Conservation (phyloP, 805 yeast species). For the Sugiyamaella americana region DNA sequence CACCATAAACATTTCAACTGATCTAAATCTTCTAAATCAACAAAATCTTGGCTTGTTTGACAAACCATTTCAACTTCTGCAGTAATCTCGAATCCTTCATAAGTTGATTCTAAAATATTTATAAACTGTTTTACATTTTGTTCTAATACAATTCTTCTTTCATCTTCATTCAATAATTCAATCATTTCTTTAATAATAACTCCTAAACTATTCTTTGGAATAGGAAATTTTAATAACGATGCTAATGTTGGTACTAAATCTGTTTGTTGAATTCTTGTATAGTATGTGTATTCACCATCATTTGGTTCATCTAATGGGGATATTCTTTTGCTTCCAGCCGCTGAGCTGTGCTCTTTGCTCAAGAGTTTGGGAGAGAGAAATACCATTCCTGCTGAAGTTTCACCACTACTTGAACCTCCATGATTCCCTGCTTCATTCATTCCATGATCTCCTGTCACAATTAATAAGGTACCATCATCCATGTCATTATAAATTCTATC, state of each 20-base stretch:
- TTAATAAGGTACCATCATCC: slow-evolving; percentile 52
- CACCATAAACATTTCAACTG: slow-evolving; percentile 16
- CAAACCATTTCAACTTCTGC: neutral
- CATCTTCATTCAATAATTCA: slow-evolving; percentile 50
- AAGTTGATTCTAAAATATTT: slow-evolving; percentile 22
- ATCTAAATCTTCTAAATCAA: slow-evolving; percentile 7
- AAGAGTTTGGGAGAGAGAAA: slow-evolving; percentile 63
- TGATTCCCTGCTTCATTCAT: slow-evolving; percentile 95
- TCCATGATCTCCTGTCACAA: slow-evolving; percentile 90
- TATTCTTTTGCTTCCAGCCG: neutral
- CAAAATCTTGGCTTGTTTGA: slow-evolving; percentile 6
- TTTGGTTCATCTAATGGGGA: neutral
- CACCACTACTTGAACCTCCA: slow-evolving; percentile 92
- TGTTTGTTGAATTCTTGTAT: slow-evolving; percentile 51
- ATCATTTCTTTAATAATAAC: slow-evolving; percentile 55
- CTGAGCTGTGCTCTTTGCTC: no score
- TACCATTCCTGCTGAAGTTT: slow-evolving; percentile 78
- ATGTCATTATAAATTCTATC: slow-evolving; percentile 41
- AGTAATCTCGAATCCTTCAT: slow-evolving; percentile 9
- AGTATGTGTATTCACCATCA: slow-evolving; percentile 41
- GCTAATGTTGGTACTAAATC: slow-evolving; percentile 70
- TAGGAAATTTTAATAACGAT: slow-evolving; percentile 53
- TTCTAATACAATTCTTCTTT: slow-evolving; percentile 37
- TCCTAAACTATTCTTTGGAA: slow-evolving; percentile 73
- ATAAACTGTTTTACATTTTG: slow-evolving; percentile 33